phyloP scores from a whole-genome alignment of 2,329 filamentous ascomycete species.

The Sclerotinia subarctica region DNA sequence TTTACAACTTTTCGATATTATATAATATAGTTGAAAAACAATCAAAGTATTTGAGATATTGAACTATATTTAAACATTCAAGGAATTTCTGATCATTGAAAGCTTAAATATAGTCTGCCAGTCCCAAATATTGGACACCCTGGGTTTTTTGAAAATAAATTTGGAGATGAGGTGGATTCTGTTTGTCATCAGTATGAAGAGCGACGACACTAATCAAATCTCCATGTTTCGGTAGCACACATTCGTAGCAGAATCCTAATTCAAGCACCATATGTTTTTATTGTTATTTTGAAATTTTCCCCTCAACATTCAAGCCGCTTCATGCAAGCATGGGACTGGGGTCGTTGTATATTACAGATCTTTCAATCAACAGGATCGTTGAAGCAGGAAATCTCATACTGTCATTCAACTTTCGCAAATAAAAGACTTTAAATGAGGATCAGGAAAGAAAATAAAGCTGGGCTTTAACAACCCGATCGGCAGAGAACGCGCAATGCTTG shows the following conservation, averaged over 20 bases:
- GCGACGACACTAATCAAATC: background rate
- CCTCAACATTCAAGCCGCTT: background rate
- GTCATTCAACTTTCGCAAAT: background rate
- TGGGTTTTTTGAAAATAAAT: background rate
- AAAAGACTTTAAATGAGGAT: background rate
- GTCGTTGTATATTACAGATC: background rate
- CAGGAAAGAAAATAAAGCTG: background rate
- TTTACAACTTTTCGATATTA: too few relatives aligned
- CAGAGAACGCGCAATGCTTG: background rate
- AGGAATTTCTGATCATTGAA: too few relatives aligned
- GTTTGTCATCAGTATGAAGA: background rate
- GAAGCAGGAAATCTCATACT: background rate
- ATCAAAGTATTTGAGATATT: too few relatives aligned
- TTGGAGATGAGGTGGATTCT: background rate
- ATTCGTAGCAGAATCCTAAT: background rate
- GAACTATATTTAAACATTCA: too few relatives aligned
- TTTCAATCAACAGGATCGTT: background rate
- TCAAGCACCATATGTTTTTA: background rate
- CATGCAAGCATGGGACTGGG: background rate
- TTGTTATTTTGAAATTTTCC: background rate
- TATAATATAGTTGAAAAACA: too few relatives aligned
- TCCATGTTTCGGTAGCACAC: background rate
- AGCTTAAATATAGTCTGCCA: too few relatives aligned
- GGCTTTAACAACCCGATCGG: too few relatives aligned
- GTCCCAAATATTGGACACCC: too few relatives aligned